phyloP scores from a whole-genome alignment of 1,139 yeast species.

The Debaryomyces coudertii region DNA sequence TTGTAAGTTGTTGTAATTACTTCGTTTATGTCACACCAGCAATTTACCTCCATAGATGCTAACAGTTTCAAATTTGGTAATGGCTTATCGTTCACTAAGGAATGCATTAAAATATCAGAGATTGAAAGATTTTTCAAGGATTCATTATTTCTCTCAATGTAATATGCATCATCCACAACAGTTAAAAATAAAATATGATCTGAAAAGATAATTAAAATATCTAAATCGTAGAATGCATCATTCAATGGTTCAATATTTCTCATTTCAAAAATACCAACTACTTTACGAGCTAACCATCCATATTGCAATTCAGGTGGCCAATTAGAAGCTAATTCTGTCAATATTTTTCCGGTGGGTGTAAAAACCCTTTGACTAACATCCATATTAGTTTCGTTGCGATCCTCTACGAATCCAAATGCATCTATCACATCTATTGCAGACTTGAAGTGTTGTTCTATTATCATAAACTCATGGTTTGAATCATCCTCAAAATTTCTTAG shows the following conservation, averaged over 20 bases:
- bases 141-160: conserved; percentile 25
- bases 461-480: conserved; percentile 19
- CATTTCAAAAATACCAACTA: conserved; percentile 77
- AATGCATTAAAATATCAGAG: conserved; percentile 85
- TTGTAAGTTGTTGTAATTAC: conserved; percentile 50
- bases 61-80: conserved; percentile 53
- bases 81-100: conserved; percentile 83
- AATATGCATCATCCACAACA: conserved; percentile 46
- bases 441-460: conserved; percentile 40
- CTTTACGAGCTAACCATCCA: conserved; percentile 86
- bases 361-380: conserved; percentile 65
- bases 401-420: conserved; percentile 70
- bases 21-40: conserved; percentile 70
- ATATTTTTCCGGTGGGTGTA: conserved; percentile 87
- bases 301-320: conserved; percentile 90
- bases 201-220: conserved; percentile 75
- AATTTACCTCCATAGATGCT: conserved; percentile 68
- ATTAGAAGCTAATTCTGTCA: conserved; percentile 77
- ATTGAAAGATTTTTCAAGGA: conserved; percentile 59
- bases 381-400: conserved; percentile 31
- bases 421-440: conserved; percentile 70
- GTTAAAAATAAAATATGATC: conserved; percentile 72
- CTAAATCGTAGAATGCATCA: conserved; percentile 35
- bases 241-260: conserved; percentile 30
- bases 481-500: conserved; percentile 15